Evolutionary conservation across 345 rosid species (phyloP).

Genomic region (Aquilaria malaccensis): DNA sequence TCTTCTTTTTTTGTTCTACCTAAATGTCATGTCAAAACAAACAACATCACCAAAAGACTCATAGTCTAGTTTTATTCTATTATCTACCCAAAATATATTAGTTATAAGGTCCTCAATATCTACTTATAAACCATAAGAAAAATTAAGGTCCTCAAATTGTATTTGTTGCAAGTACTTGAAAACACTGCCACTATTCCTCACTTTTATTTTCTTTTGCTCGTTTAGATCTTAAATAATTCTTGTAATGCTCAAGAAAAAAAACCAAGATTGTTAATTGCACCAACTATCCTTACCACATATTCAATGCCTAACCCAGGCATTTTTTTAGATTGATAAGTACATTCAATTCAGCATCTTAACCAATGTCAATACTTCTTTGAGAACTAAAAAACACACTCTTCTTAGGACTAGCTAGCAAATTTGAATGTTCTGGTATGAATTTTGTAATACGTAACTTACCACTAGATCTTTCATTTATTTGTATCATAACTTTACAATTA

Average conservation of each 20-base stretch:
- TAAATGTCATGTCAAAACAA: not conserved
- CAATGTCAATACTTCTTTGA: too few species aligned
- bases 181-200: not conserved
- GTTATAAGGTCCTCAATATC: too few species aligned
- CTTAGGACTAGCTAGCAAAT: too few species aligned
- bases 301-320: not conserved
- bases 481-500: not conserved
- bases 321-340: not conserved
- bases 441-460: too few species aligned
- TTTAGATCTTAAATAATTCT: not conserved
- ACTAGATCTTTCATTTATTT: too few species aligned
- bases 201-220: not conserved
- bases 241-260: not conserved
- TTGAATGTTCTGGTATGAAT: too few species aligned
- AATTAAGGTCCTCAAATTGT: not conserved
- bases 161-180: not conserved
- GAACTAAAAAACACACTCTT: not conserved
- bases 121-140: too few species aligned
- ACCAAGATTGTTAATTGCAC: not conserved
- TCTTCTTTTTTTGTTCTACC: not conserved
- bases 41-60: too few species aligned
- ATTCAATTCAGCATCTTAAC: not conserved
- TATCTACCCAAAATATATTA: too few species aligned
- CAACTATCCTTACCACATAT: not conserved
- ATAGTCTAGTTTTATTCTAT: too few species aligned